Base-by-base conservation (phyloP, 176 grass and related monocot genomes). In the Triticum timopheevii region DNA sequence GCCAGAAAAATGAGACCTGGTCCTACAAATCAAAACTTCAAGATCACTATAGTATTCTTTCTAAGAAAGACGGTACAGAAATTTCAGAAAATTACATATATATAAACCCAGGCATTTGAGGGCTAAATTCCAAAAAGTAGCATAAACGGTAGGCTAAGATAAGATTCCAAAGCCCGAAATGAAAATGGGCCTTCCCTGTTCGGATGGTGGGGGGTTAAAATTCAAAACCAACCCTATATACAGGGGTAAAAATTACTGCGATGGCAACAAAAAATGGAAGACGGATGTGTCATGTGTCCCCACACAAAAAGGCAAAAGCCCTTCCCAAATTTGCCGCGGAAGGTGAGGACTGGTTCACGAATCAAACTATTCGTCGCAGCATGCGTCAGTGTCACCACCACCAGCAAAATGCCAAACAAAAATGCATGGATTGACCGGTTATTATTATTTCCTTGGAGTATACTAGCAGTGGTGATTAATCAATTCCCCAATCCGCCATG, bases 271-370 rank as follows among this genome's bases (percentile, higher is more conserved):
- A 76, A 65, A 84, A 25, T 8, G 15, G n/a, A 4, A 39, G 67
- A 38, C 4, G 16, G 36, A 71, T 39, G 24, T 40, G 35, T 28
- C 28, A 30, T 30, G 28, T 30, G 28, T 30, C 20, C 25, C 22
- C 22, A 16, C 47, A 40, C 47, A 40, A 40, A 58, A 65, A 52
- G 5, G 24, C 15, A 35, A 58, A n/a, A 25, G 17, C 17, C 24
- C 40, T 65, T 25, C 58, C 66, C 39, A 39, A 54, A 73, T 82
- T 82, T 24, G 83, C 56, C 52, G 74, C 62, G 27, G 62, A 61
- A 35, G 24, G 38, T 24, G 28, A 23, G 49, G 23, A 39, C 10
- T 19, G n/a, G 56, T 78, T 28, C 8, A 19, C 0, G 1, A 79
- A 73, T 17, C 11, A 52, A 82, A 76, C 34, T 35, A 27, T 45